Percentiles rank a stretch among this genome's conserved stretches.
Conservation (phyloP, 192 early-diverging fungal species). For the Linnemannia zychae region DNA sequence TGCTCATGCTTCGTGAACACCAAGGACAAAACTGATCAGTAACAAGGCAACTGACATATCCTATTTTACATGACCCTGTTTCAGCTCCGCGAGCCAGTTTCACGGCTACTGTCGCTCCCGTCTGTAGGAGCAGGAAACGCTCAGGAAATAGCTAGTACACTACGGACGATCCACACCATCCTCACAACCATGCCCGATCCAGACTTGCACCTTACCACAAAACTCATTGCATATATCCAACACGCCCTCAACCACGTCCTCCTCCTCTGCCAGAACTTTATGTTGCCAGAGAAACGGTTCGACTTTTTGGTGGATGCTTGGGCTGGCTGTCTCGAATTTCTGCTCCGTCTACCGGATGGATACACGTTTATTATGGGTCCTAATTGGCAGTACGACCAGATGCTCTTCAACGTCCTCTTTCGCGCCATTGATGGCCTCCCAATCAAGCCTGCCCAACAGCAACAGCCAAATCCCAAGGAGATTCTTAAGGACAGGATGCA, state of each 20-base stretch:
- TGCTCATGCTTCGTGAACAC: neutral
- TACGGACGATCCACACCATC: slow-evolving; percentile 5
- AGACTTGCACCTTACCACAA: slow-evolving; percentile 28
- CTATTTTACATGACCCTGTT: neutral
- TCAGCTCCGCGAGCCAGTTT: slow-evolving; percentile 30
- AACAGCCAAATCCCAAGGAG: neutral
- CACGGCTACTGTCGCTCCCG: slow-evolving; percentile 12
- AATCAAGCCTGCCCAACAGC: neutral
- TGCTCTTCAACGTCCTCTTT: slow-evolving; percentile 28
- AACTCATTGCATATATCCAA: slow-evolving; percentile 33
- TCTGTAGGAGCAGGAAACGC: slow-evolving; percentile 34
- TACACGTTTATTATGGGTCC: slow-evolving; percentile 19
- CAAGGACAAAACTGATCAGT: neutral
- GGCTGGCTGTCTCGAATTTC: slow-evolving; percentile 36
- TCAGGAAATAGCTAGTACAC: neutral
- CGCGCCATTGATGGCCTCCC: slow-evolving; percentile 32
- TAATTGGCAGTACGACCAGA: slow-evolving; percentile 17
- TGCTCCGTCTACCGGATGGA: slow-evolving; percentile 33
- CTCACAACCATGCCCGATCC: slow-evolving; percentile 31
- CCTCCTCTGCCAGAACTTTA: slow-evolving; percentile 27
- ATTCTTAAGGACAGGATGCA: slow-evolving; percentile 27
- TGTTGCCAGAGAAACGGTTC: slow-evolving; percentile 26
- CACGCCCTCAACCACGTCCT: slow-evolving; percentile 34
- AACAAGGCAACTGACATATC: neutral
- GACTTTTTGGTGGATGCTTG: slow-evolving; percentile 46